Evolutionary conservation across 1,139 yeast genomes (phyloP).

Genomic region (Petasospora fabianii): DNA sequence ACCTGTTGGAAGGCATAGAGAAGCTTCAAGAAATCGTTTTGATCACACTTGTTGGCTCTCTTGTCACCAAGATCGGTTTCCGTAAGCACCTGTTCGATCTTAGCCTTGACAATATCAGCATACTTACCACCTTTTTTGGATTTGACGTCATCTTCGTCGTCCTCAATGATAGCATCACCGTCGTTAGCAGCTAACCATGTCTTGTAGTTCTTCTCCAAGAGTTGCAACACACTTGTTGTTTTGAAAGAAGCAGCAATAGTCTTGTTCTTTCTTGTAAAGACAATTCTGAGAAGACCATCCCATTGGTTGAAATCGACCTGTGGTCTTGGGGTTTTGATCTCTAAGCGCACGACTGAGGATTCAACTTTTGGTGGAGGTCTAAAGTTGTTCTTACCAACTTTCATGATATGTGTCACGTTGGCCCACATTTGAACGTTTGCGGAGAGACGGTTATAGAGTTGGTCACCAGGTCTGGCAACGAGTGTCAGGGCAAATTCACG

Average conservation of each 20-base stretch:
- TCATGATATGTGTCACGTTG: slow-evolving; percentile 95
- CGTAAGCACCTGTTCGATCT: slow-evolving; percentile 61
- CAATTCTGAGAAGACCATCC: slow-evolving; percentile 92
- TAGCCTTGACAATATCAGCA: slow-evolving; percentile 49
- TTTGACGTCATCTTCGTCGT: slow-evolving; percentile 26
- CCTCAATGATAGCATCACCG: slow-evolving; percentile 30
- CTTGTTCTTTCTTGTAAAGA: slow-evolving; percentile 89
- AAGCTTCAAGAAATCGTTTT: slow-evolving; percentile 84
- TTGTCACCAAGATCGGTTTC: slow-evolving; percentile 80
- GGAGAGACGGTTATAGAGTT: slow-evolving; percentile 84
- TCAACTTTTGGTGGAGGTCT: slow-evolving; percentile 99
- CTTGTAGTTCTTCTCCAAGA: slow-evolving; percentile 84
- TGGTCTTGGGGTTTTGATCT: slow-evolving; percentile 88
- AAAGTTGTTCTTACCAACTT: slow-evolving; percentile 94
- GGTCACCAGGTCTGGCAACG: slow-evolving; percentile 93
- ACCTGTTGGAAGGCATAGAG: slow-evolving; percentile 94
- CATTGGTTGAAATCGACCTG: slow-evolving; percentile 90
- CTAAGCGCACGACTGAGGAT: slow-evolving; percentile 91
- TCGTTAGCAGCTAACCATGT: slow-evolving; percentile 64
- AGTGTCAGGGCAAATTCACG: slow-evolving; percentile 92
- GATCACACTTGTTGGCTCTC: slow-evolving; percentile 93
- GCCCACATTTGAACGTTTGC: slow-evolving; percentile 99
- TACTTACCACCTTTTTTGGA: slow-evolving; percentile 44
- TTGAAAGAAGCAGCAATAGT: slow-evolving; percentile 93
- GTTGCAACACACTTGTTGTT: slow-evolving; percentile 74